phyloP scores from a whole-genome alignment of 208 protist species.

The Plasmodiophora brassicae region DNA sequence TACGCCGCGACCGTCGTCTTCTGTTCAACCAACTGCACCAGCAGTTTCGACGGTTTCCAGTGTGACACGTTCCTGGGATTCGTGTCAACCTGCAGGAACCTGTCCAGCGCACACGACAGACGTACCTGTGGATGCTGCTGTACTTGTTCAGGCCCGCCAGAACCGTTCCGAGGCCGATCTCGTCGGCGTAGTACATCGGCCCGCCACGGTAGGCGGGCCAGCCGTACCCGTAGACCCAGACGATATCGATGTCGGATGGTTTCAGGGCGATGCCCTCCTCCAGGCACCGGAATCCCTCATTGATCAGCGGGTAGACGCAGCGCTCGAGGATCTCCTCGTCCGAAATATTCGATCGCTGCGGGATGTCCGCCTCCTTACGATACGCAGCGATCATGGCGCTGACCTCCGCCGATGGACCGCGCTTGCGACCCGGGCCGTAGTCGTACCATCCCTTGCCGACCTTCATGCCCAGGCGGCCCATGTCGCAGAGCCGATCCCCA shows the following conservation, averaged over 20 bases:
- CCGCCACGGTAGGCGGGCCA: constrained; percentile 8
- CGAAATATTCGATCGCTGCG: background rate
- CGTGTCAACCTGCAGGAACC: too few relatives aligned
- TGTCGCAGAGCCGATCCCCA: constrained; percentile 15
- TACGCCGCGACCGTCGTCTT: background rate
- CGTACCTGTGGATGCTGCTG: background rate
- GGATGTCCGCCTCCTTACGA: background rate
- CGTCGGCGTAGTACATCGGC: constrained; percentile 17
- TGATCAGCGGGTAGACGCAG: background rate
- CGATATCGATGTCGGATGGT: constrained; percentile 10
- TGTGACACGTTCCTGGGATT: background rate
- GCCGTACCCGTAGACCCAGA: background rate
- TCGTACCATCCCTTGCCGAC: constrained; percentile 38
- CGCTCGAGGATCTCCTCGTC: constrained; percentile 31
- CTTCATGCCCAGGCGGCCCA: constrained; percentile 24
- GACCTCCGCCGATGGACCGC: background rate
- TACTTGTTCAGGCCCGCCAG: background rate
- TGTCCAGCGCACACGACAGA: too few relatives aligned
- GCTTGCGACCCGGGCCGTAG: background rate
- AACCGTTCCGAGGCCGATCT: background rate
- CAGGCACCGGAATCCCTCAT: background rate
- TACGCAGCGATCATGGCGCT: background rate
- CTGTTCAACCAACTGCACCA: background rate
- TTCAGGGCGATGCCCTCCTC: background rate
- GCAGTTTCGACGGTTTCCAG: background rate